Evolutionary conservation across 129 eudicot genomes (phyloP), one percentile per base, ranked within the genome.

Genomic region (Flaveria robusta): DNA sequence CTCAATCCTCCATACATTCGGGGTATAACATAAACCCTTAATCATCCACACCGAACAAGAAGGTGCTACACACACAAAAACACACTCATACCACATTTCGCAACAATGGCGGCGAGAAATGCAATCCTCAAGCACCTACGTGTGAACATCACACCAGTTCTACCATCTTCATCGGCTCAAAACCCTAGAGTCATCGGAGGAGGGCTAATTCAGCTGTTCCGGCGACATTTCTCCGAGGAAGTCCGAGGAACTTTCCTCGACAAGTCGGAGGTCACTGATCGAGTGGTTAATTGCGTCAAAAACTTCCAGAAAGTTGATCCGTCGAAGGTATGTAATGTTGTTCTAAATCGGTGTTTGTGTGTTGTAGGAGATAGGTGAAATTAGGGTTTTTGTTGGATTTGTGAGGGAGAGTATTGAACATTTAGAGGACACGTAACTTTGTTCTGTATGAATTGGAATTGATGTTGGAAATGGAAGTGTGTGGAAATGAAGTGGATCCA

Each of bases 251-350:
- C 97, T 1, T 94, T 94, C 75, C 97, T 94, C 80, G 96, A 94
- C 64, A 94, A 91, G 67, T 81, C 96, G 2, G 99, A 91, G 85
- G 99, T 94, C 79, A 81, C 88, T 65, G 99, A 94, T 74, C 99
- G 99, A 15, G 96, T 94, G 59, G 67, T 94, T 46, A 20, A 54
- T 5, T 90, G 89, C 74, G 93, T 91, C 4, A 91, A 94, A 79
- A 89, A 89, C 76, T 94, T 89, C 79, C 96, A 91, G 88, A 94
- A 91, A 87, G 85, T 91, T 34, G 99, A 94, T 45, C 99, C 99
- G 7, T 84, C 92, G 13, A 94, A 94, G 99, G 99, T 94, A 79
- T 9, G 9, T 10, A 11, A 46, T 13, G 10, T 64, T 7, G 31
- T 71, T 66, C 15, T 54, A 10, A 41, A 13, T 68, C 0, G 50